Evolutionary conservation across 23 red algal species (phyloP), one percentile per base, ranked within the genome.

Genomic region (Gracilaria vermiculophylla): DNA sequence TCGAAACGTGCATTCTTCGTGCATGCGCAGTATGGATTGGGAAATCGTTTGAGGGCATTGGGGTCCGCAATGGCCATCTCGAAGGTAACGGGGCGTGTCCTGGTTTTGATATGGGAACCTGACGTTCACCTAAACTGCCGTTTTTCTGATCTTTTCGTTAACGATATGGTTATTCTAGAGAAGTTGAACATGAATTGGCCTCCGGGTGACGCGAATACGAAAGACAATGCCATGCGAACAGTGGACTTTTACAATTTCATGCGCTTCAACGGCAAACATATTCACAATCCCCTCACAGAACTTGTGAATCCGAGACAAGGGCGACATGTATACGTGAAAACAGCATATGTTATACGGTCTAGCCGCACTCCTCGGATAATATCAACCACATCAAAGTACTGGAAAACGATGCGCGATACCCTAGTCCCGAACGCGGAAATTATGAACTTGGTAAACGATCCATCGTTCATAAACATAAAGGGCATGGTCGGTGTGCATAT

Each of bases 401-500:
- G 84, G 84, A 76, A 77, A 45, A 53, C 53, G n/a, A 88, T 88
- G 84, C 62, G 84, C 3, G 69, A 78, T 20, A 35, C 66, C 0
- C 60, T 93, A 1, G 50, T 84, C 1, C 79, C 90, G 23, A 78
- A 67, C 17, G 60, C 75, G 8, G 80, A 83, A 25, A 78, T 93
- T n/a, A 78, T 85, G 78, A 61, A 77, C 23, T 70, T 93, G 11
- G 84, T 88, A 20, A 50, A 50, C 20, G 84, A 88, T 35, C 84
- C 84, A n/a, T 77, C 72, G 48, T 88, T 88, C 69, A 64, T 66
- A 28, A 78, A 78, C 34, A 88, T 88, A 23, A 55, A 44, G 31
- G 54, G 72, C 49, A 92, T 92, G 88, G 88, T 92, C n/a, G 88
- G 88, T 10, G 88, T 92, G 12, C 88, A 92, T 64, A 92, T 92